Evolutionary conservation across 177 flowering plant genomes (phyloP), one percentile per base, ranked within the genome.

Genomic region (Telopea speciosissima): DNA sequence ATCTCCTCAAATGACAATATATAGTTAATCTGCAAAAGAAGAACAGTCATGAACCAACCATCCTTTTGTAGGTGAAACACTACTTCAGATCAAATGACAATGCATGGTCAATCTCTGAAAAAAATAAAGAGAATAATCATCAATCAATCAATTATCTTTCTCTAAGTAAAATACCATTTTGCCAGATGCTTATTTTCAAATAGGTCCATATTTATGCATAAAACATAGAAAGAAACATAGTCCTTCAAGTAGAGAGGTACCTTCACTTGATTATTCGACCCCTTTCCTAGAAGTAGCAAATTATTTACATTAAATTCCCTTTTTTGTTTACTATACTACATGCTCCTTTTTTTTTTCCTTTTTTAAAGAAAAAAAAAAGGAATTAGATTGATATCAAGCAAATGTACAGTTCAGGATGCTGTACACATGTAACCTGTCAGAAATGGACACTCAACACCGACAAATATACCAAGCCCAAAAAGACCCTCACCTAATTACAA

Each of bases 1-100:
- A 96, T 86, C 84, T 96, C 99, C 79, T 96, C 99, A 77, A 96
- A 96, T 56, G 99, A 96, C 74, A 96, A 75, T 22, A 87, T 74
- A 75, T 86, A 89, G 75, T 78, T 91, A 63, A 96, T 88, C 99
- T 96, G 98, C 83, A 85, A 68, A 72, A 74, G 56, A n/a, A 45
- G 40, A 68, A 2, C 23, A 36, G 3, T 36, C 3, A 36, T 36
- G 40, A 31, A 36, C 40, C 40, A 36, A 36, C 40, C 9, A 36
- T 36, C 40, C 40, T 36, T 36, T 8, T 36, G 40, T 36, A 36
- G 40, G 40, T 36, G 6, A 36, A 36, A 36, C 9, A 36, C 40
- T 3, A 36, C 40, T 5, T 36, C 40, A 36, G 40, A 36, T 96
- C 99, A 77, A 96, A 96, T 56, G 99, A 96, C 74, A 96, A 75